Percentiles rank a stretch among this genome's conserved stretches.
These are phyloP conservation scores for Starmerella gropengiesseri DNA, from an alignment of 805 yeast genomes.

Conservation along the genomic window DNA sequence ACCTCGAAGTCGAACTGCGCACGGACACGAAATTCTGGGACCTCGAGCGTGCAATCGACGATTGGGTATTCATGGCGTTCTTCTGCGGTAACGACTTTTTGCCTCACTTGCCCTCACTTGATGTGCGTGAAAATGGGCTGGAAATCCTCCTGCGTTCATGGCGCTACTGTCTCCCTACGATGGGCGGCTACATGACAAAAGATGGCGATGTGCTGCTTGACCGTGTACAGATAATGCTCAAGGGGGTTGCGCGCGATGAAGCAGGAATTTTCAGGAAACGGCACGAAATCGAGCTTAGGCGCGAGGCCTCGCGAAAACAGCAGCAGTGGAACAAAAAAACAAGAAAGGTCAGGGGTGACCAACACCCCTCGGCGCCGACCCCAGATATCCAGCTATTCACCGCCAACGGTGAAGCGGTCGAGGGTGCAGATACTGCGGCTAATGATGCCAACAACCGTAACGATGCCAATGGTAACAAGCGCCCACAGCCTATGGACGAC, in stretches of 20 bases:
- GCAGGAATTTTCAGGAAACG: constrained; percentile 62
- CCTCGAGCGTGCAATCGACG: constrained; percentile 91
- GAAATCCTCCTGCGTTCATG: constrained; percentile 71
- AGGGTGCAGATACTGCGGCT: constrained; percentile 41
- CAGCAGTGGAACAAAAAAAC: constrained; percentile 15
- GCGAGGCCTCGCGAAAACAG: constrained; percentile 38
- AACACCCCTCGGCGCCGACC: constrained; percentile 47
- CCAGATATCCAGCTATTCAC: constrained; percentile 67
- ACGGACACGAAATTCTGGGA: constrained; percentile 61
- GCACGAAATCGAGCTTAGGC: constrained; percentile 57
- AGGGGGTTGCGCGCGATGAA: constrained; percentile 59
- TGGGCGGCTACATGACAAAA: constrained; percentile 72
- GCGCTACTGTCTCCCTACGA: constrained; percentile 58
- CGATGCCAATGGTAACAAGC: not conserved
- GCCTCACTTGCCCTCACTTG: constrained; percentile 90
- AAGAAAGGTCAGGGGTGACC: constrained; percentile 25
- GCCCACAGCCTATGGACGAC: constrained; percentile 13
- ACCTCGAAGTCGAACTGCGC: constrained; percentile 67
- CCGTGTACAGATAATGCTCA: constrained; percentile 63
- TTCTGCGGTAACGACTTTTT: constrained; percentile 97
- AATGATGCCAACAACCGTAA: constrained; percentile 23
- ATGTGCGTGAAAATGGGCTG: constrained; percentile 89
- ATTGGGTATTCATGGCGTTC: constrained; percentile 98
- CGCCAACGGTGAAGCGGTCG: constrained; percentile 58
- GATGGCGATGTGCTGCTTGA: constrained; percentile 74